Evolutionary conservation across 371 early-diverging fungal species (phyloP).

Genomic region (Apophysomyces variabilis): DNA sequence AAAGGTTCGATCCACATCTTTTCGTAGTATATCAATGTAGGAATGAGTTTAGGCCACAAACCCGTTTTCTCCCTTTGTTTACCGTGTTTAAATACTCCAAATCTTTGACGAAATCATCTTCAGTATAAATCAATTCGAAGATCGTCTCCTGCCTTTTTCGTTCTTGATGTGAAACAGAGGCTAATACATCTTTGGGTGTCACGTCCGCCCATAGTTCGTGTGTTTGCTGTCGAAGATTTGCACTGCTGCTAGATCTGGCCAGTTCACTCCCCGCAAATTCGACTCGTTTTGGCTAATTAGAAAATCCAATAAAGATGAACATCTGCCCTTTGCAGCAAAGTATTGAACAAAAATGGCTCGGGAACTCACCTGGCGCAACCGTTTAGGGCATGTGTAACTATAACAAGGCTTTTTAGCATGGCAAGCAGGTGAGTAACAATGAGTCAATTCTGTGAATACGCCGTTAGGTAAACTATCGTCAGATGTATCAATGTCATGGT

Average conservation of each 20-base stretch:
- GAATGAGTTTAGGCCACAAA: not conserved
- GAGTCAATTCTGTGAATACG: conserved; percentile 81
- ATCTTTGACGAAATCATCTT: conserved; percentile 89
- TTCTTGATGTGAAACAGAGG: conserved; percentile 73
- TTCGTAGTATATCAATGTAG: too few species aligned
- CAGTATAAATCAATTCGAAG: conserved; percentile 90
- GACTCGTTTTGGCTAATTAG: conserved; percentile 8
- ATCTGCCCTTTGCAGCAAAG: not conserved
- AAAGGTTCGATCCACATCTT: conserved; percentile 83
- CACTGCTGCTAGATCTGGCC: conserved; percentile 8
- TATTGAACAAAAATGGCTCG: conserved; percentile 10
- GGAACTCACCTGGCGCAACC: conserved; percentile 10
- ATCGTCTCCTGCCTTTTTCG: conserved; percentile 91
- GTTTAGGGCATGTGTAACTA: conserved; percentile 80
- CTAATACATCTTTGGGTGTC: conserved; percentile 69
- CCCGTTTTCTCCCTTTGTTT: not conserved
- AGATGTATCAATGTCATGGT: not conserved
- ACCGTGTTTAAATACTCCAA: conserved; percentile 45
- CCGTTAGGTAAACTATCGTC: conserved; percentile 62
- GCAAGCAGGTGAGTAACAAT: conserved; percentile 94
- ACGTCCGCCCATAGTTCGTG: conserved; percentile 61
- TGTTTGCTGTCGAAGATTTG: conserved; percentile 5
- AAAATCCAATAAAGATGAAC: not conserved
- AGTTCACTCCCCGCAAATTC: not conserved
- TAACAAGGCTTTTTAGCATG: conserved; percentile 75